Evolutionary conservation across 306 rosid species (phyloP).

Genomic region (Cicer yamashitae): DNA sequence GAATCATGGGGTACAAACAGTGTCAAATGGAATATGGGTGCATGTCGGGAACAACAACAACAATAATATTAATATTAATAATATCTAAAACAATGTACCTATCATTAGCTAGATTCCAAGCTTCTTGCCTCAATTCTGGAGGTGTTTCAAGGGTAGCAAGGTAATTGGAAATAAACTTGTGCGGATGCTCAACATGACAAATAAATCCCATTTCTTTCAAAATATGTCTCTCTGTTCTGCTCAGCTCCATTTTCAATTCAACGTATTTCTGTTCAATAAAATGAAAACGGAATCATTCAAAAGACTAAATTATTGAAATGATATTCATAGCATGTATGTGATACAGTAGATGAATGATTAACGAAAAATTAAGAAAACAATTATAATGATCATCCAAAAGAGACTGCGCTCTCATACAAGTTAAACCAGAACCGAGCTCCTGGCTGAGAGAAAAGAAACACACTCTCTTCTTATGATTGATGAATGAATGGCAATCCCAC

Average conservation of each 20-base stretch:
- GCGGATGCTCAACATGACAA: conserved; percentile 99
- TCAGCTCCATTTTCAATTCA: conserved; percentile 83
- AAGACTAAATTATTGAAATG: conserved; percentile 19
- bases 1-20: not conserved
- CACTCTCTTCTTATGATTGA: not conserved
- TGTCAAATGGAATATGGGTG: not conserved
- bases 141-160: conserved; percentile 89
- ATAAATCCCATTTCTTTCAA: conserved; percentile 99
- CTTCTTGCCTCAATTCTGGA: conserved; percentile 90
- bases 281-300: not conserved
- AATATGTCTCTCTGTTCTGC: conserved; percentile 94
- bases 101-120: conserved; percentile 98
- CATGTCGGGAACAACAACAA: too few species aligned
- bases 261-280: conserved; percentile 70
- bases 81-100: conserved; percentile 54
- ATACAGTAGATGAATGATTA: not conserved
- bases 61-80: not conserved
- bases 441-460: not conserved
- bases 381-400: conserved; percentile 2
- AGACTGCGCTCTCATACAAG: conserved; percentile 1
- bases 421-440: not conserved
- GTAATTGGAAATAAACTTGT: conserved; percentile 94
- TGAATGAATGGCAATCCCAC: not conserved
- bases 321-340: not conserved
- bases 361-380: not conserved